A percentile compares a stretch with the other conserved stretches of the same genome.
Conservation (phyloP, 352 stramenopile species). For the Aphanomyces stellatus region DNA sequence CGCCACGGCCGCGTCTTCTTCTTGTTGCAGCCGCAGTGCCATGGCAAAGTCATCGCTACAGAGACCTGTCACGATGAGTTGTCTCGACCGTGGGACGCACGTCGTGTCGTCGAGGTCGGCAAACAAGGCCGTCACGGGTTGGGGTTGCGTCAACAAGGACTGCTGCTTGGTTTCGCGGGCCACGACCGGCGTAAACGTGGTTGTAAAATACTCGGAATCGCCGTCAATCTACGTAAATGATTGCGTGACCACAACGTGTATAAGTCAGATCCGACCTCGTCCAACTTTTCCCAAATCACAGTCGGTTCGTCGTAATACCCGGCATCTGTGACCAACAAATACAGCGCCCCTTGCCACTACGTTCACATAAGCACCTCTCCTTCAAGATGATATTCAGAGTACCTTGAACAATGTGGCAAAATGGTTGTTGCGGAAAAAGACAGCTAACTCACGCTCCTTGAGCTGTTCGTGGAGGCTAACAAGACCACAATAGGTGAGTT, state of each 20-base stretch:
- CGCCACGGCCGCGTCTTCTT: slow-evolving; percentile 33
- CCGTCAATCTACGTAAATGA: slow-evolving; percentile 47
- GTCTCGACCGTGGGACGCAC: too few relatives aligned
- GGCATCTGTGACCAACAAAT: slow-evolving; percentile 95
- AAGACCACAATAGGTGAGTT: slow-evolving; percentile 94
- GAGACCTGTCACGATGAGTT: too few relatives aligned
- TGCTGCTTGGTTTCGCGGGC: slow-evolving; percentile 59
- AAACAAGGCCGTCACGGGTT: too few relatives aligned
- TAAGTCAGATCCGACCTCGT: slow-evolving; percentile 47
- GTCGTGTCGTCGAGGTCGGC: too few relatives aligned
- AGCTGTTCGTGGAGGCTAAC: slow-evolving; percentile 88
- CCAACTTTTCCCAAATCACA: slow-evolving; percentile 94
- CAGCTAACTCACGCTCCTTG: slow-evolving; percentile 83
- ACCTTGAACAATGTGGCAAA: slow-evolving; percentile 96
- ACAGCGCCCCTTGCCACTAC: slow-evolving; percentile 87
- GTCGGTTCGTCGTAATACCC: slow-evolving; percentile 91
- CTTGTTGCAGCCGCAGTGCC: slow-evolving; percentile 66
- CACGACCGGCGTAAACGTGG: slow-evolving; percentile 54
- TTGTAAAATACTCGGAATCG: slow-evolving; percentile 68
- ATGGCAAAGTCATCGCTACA: slow-evolving; percentile 49
- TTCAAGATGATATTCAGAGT: not conserved
- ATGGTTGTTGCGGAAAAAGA: slow-evolving; percentile 99
- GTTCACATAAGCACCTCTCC: not conserved
- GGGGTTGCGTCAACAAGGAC: slow-evolving; percentile 50
- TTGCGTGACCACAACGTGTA: too few relatives aligned